These are phyloP conservation scores for Sinapis alba DNA, from an alignment of 441 rosid genomes.

Conservation along the genomic window DNA sequence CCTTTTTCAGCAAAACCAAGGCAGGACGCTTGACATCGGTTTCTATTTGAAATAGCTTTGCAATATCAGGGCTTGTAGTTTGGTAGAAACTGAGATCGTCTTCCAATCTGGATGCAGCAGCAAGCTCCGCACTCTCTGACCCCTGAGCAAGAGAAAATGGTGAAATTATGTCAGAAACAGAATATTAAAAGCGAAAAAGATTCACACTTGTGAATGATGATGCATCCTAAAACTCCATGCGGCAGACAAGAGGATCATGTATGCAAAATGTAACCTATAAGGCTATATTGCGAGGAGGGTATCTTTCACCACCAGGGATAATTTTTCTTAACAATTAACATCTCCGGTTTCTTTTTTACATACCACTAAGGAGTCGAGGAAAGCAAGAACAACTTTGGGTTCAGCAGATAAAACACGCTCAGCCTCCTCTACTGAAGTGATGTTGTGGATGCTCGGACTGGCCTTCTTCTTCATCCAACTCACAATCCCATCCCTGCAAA, in stretches of 20 bases:
- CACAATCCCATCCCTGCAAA: conserved; percentile 76
- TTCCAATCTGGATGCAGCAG: conserved; percentile 59
- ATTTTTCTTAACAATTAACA: not conserved
- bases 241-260: not conserved
- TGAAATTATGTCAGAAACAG: conserved; percentile 22
- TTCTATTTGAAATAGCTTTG: conserved; percentile 53
- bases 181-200: conserved; percentile 1
- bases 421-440: conserved; percentile 84
- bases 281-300: conserved; percentile 13
- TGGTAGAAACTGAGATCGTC: conserved; percentile 65
- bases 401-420: conserved; percentile 77
- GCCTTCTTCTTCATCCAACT: conserved; percentile 92
- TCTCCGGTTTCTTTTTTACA: conserved; percentile 8
- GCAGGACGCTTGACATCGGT: conserved; percentile 58
- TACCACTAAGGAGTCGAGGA: conserved; percentile 85
- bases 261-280: conserved; percentile 3
- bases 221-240: not conserved
- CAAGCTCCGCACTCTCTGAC: conserved; percentile 58
- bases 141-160: conserved; percentile 47
- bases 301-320: conserved; percentile 8
- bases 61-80: conserved; percentile 56
- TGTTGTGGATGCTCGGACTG: conserved; percentile 78
- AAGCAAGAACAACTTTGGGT: conserved; percentile 75
- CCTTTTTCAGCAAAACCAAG: conserved; percentile 54
- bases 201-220: conserved; percentile 21